Base-by-base conservation (phyloP, 768 basidiomycete genomes). In the Macrolepiota dolichaula region DNA sequence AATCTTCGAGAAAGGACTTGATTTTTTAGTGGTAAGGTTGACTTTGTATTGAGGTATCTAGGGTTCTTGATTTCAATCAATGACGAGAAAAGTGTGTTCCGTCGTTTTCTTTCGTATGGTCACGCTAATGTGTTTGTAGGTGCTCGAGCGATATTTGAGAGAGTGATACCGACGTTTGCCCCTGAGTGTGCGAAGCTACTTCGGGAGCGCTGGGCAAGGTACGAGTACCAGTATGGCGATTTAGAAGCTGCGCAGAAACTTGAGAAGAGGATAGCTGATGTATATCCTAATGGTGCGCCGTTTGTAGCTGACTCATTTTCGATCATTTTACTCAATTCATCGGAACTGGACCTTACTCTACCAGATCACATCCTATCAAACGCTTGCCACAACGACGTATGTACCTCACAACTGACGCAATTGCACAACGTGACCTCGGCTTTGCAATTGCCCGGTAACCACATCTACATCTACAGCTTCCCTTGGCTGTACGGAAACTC, bases 201-300 rank as follows among this genome's bases (percentile, higher is more conserved):
- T 17, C 98, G 96, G 96, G 94, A 97, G 69, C 85, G 92, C 47
- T 98, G 96, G 97, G 88, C 94, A 3, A 82, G 89, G 58, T 96
- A 96, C 75, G 94, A 97, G 72, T 98, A 95, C 74, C 89, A 92
- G 68, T 98, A 91, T 68, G 94, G 94, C n/a, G 94, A 96, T 73
- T 79, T 96, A 37, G 87, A 91, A 44, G 89, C 92, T 1, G 85
- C 92, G 2, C 86, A 91, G 66, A 93, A 96, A 73, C 83, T 98
- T 51, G 95, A 97, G 72, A 87, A 87, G 63, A 85, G 97, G 7
- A 91, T 98, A 67, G 79, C 88, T 0, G 96, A 98, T 62, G 85
- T 87, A 0, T 98, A 93, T 73, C 88, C 94, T 0, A 85, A 85
- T 52, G 94, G 94, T 94, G 63, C 42, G 85, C 73, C 2, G 46